Percentiles rank a stretch among this genome's conserved stretches.
phyloP scores from a whole-genome alignment of 1,284 basidiomycete species.

The Puccinia polysora region DNA sequence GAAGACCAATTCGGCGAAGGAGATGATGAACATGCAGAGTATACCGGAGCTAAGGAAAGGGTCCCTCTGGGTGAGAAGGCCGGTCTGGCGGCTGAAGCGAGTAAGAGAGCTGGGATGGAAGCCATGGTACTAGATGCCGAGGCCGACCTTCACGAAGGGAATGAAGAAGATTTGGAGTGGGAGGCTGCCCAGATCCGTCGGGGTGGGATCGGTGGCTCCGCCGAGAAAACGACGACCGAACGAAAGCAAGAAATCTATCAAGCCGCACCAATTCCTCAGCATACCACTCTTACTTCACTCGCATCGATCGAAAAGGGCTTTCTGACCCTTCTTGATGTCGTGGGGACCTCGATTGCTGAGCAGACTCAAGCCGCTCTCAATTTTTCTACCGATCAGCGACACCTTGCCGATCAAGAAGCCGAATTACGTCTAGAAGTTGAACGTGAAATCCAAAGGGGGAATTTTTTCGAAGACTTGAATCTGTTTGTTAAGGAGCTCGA shows the following conservation, averaged over 20 bases:
- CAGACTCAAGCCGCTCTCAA: conserved; percentile 56
- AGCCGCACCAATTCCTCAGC: conserved; percentile 58
- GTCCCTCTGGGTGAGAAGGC: conserved; percentile 82
- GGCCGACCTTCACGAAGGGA: conserved; percentile 63
- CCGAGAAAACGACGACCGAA: conserved; percentile 32
- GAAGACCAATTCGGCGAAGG: conserved; percentile 89
- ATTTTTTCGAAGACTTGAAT: conserved; percentile 78
- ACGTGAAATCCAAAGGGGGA: conserved; percentile 71
- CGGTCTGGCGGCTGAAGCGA: conserved; percentile 67
- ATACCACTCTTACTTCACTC: conserved; percentile 55
- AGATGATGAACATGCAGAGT: conserved; percentile 85
- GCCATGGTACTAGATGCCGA: conserved; percentile 83
- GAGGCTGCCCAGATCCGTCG: conserved; percentile 77
- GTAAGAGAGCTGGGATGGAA: conserved; percentile 68
- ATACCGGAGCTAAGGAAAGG: conserved; percentile 77
- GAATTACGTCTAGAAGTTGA: conserved; percentile 75
- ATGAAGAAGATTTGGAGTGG: conserved; percentile 80
- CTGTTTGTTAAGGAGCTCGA: conserved; percentile 84
- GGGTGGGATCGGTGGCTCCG: conserved; percentile 56
- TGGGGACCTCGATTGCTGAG: conserved; percentile 57
- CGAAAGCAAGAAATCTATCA: conserved; percentile 62
- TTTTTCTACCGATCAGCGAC: conserved; percentile 66
- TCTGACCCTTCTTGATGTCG: conserved; percentile 58
- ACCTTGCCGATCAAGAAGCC: conserved; percentile 68
- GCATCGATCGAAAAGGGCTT: conserved; percentile 60